These are phyloP conservation scores for Debaryomyces fabryi DNA, from an alignment of 1,139 yeast species.

Conservation along the genomic window DNA sequence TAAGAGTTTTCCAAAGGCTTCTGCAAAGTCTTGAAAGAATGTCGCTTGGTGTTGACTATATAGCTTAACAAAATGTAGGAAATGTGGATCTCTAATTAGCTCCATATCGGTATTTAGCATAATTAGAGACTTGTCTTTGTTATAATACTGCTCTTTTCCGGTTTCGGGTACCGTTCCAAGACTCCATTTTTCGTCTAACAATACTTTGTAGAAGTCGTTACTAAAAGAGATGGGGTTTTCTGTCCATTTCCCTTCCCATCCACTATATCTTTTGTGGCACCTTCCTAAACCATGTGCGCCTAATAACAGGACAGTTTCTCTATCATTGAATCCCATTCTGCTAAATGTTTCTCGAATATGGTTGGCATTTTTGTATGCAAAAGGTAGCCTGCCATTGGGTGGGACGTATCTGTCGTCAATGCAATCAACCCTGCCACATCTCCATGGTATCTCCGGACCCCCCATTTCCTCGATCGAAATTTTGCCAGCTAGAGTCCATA, in stretches of 20 bases:
- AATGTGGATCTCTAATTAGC: conserved; percentile 50
- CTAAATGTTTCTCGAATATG: conserved; percentile 57
- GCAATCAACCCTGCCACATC: conserved; percentile 65
- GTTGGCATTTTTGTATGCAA: conserved; percentile 53
- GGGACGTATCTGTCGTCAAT: conserved; percentile 54
- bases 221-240: conserved; percentile 35
- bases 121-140: conserved; percentile 50
- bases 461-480: conserved; percentile 63
- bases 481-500: conserved; percentile 68
- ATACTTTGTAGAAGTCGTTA: conserved; percentile 37
- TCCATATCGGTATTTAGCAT: conserved; percentile 70
- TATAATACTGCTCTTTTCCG: conserved; percentile 40
- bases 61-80: conserved; percentile 51
- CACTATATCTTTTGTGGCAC: conserved; percentile 55
- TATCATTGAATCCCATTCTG: conserved; percentile 65
- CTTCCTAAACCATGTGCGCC: conserved; percentile 73
- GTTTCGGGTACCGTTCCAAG: conserved; percentile 42
- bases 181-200: conserved; percentile 36
- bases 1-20: conserved; percentile 54
- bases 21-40: conserved; percentile 56
- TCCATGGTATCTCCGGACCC: conserved; percentile 62
- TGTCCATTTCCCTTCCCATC: conserved; percentile 51
- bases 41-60: conserved; percentile 57
- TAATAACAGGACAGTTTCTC: conserved; percentile 62
- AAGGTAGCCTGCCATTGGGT: conserved; percentile 63